A percentile compares a stretch with the other conserved stretches of the same genome.
phyloP scores from a whole-genome alignment of 164 flowering plant species.

The Amborella trichopoda region DNA sequence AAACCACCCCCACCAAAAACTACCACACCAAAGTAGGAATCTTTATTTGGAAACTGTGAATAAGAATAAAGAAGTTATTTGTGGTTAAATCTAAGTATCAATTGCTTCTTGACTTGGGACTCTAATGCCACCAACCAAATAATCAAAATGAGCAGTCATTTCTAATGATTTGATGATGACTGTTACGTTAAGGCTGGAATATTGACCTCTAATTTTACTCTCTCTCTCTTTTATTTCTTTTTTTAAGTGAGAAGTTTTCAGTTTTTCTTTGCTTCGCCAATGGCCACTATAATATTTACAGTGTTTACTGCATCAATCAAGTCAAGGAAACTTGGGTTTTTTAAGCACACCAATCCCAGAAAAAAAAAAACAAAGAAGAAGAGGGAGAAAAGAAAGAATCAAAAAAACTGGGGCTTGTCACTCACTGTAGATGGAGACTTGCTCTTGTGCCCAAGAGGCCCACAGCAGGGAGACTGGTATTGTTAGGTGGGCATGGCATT shows the following conservation, averaged over 20 bases:
- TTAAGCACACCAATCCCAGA: too few relatives aligned
- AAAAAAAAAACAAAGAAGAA: neutral
- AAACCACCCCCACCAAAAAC: neutral
- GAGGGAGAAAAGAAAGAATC: neutral
- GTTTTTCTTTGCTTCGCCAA: neutral
- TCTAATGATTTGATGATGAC: neutral
- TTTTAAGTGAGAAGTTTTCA: neutral
- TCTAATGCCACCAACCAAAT: neutral
- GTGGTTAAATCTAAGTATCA: too few relatives aligned
- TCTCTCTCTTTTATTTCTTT: neutral
- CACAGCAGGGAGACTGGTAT: neutral
- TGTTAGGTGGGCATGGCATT: neutral
- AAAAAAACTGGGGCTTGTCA: neutral
- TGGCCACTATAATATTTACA: neutral
- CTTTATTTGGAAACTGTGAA: neutral
- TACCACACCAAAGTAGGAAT: neutral
- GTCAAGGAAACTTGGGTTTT: too few relatives aligned
- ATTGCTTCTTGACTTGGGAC: too few relatives aligned
- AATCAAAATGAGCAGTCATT: slow-evolving; percentile 1
- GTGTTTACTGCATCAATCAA: too few relatives aligned
- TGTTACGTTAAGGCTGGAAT: neutral
- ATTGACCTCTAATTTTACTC: neutral
- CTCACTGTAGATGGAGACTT: neutral
- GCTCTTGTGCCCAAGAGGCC: neutral
- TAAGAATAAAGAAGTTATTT: neutral